Percentiles rank a stretch among this genome's conserved stretches.
Evolutionary conservation across 2,329 filamentous ascomycete genomes (phyloP).

Genomic region (Colletotrichum sp.): DNA sequence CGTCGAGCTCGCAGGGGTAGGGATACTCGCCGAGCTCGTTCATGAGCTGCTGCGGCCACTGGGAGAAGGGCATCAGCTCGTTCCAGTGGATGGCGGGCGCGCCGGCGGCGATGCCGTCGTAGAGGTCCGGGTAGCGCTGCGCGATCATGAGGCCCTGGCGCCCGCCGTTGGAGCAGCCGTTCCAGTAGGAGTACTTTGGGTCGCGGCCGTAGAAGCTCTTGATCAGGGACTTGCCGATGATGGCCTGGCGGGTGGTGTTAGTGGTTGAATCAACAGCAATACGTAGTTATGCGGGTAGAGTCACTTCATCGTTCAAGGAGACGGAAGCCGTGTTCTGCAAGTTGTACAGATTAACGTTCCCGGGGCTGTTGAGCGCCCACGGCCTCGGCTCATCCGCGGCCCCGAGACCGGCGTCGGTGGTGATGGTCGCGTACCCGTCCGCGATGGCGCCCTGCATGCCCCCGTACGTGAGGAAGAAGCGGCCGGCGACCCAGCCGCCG

Average conservation of each 20-base stretch:
- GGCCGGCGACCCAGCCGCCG: constrained; percentile 31
- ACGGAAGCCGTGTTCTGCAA: constrained; percentile 38
- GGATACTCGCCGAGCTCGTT: background rate
- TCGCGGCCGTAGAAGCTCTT: constrained; percentile 48
- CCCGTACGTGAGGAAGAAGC: constrained; percentile 5
- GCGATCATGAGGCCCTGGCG: constrained; percentile 53
- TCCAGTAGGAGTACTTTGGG: constrained; percentile 46
- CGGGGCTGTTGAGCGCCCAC: constrained; percentile 23
- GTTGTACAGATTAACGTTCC: constrained; percentile 21
- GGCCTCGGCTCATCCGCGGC: background rate
- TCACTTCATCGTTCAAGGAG: constrained; percentile 46
- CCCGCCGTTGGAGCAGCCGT: constrained; percentile 57
- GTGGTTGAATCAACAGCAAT: constrained; percentile 41
- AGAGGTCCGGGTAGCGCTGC: constrained; percentile 51
- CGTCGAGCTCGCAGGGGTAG: constrained; percentile 27
- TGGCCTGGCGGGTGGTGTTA: constrained; percentile 26
- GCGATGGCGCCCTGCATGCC: constrained; percentile 24
- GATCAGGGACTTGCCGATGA: constrained; percentile 52
- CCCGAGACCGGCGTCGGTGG: constrained; percentile 24
- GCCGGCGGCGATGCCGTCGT: constrained; percentile 43
- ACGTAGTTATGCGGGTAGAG: constrained; percentile 37
- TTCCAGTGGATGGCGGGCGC: constrained; percentile 27
- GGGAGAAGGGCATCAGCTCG: background rate
- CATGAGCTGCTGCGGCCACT: constrained; percentile 1
- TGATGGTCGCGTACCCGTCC: constrained; percentile 24